Conservation (phyloP, 805 yeast species). For the Wickerhamiella dianesei region DNA sequence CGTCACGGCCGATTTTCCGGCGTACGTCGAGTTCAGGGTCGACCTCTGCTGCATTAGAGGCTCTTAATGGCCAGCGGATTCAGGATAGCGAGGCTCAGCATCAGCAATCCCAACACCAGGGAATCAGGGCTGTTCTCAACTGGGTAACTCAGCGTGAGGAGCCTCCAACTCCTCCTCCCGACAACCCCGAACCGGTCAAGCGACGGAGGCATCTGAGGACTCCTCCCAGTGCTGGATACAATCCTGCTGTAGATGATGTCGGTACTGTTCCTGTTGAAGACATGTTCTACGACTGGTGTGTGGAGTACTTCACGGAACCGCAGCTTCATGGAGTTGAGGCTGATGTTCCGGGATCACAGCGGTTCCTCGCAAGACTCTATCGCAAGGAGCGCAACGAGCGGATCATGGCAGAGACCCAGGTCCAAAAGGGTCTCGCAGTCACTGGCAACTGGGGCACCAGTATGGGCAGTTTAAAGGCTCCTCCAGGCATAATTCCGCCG, state of each 20-base stretch:
- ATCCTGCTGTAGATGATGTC: background rate
- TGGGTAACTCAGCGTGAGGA: background rate
- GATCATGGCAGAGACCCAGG: slow-evolving; percentile 78
- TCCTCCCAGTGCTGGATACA: background rate
- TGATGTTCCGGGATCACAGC: slow-evolving; percentile 87
- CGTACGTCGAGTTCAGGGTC: background rate
- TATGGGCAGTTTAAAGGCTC: slow-evolving; percentile 47
- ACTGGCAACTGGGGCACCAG: slow-evolving; percentile 75
- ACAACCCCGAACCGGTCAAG: background rate
- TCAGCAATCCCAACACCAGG: background rate
- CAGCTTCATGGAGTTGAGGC: slow-evolving; percentile 74
- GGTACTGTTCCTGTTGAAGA: slow-evolving; percentile 24
- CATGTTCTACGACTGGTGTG: slow-evolving; percentile 31
- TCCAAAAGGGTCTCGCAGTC: slow-evolving; percentile 70
- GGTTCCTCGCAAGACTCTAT: slow-evolving; percentile 74
- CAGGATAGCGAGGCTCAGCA: background rate
- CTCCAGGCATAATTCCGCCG: slow-evolving; percentile 9
- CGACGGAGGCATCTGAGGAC: background rate
- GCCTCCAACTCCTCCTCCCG: slow-evolving; percentile 1
- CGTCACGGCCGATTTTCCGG: background rate
- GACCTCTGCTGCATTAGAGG: background rate
- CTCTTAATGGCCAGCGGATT: background rate
- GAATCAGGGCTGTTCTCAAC: background rate
- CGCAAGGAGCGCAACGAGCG: slow-evolving; percentile 77
- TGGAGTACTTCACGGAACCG: slow-evolving; percentile 93